Evolutionary conservation across 2,329 filamentous ascomycete genomes (phyloP).

Genomic region (Calonectria pauciramosa): DNA sequence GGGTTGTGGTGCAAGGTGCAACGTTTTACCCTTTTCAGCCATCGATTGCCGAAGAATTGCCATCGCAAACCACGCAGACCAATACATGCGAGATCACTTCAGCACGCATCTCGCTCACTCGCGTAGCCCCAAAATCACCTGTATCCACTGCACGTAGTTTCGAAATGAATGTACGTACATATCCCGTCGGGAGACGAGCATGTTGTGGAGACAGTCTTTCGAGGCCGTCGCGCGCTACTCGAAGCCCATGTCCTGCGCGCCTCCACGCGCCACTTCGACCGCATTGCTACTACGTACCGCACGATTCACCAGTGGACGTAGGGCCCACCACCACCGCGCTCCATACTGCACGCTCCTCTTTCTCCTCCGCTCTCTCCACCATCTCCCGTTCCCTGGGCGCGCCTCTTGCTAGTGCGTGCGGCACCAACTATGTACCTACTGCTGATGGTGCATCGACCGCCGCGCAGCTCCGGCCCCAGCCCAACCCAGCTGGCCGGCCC

Average conservation of each 20-base stretch:
- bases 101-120: slow-evolving; percentile 11
- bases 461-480: slow-evolving; percentile 23
- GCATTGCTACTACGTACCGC: slow-evolving; percentile 13
- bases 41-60: slow-evolving; percentile 8
- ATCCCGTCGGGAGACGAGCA: slow-evolving; percentile 24
- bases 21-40: neutral
- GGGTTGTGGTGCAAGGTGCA: neutral
- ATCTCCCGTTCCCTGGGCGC: slow-evolving; percentile 10
- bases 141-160: slow-evolving; percentile 42
- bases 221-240: slow-evolving; percentile 42
- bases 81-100: slow-evolving; percentile 4
- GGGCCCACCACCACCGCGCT: slow-evolving; percentile 1
- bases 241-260: slow-evolving; percentile 36
- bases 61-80: slow-evolving; percentile 7
- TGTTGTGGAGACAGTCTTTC: slow-evolving; percentile 31
- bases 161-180: slow-evolving; percentile 27
- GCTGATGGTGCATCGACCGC: slow-evolving; percentile 18
- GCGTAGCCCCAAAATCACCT: slow-evolving; percentile 20
- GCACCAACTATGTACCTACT: slow-evolving; percentile 10
- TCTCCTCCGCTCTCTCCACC: slow-evolving; percentile 1
- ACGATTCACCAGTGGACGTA: neutral
- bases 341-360: slow-evolving; percentile 16
- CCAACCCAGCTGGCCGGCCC: slow-evolving; percentile 12
- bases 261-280: slow-evolving; percentile 39
- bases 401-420: slow-evolving; percentile 1